Percentiles rank a stretch among this genome's conserved stretches.
Conservation (phyloP, 2,329 filamentous ascomycete genomes). For the Nigrospora oryzae region DNA sequence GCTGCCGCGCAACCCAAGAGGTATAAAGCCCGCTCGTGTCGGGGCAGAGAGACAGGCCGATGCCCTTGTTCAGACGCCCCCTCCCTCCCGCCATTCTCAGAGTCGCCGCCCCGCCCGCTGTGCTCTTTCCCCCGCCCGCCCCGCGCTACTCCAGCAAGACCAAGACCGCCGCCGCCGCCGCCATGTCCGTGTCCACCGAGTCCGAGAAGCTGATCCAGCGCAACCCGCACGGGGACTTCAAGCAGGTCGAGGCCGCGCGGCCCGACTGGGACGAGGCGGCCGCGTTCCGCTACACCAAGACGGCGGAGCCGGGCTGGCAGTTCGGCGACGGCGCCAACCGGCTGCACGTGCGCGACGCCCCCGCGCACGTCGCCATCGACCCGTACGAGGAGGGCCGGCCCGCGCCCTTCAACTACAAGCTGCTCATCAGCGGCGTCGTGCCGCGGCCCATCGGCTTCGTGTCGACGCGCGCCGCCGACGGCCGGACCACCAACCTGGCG, state of each 20-base stretch:
- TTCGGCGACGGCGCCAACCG: conserved; percentile 59
- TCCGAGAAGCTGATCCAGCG: conserved; percentile 3
- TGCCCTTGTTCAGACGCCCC: too few species aligned
- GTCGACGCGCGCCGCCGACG: conserved; percentile 49
- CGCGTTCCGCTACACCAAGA: conserved; percentile 51
- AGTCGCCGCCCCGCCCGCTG: too few species aligned
- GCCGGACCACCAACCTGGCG: conserved; percentile 60
- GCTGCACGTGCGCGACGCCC: conserved; percentile 16
- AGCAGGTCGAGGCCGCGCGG: conserved; percentile 58
- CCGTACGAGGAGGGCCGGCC: conserved; percentile 66
- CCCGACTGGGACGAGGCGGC: conserved; percentile 45
- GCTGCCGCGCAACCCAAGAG: too few species aligned
- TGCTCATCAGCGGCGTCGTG: conserved; percentile 75
- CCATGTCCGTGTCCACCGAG: conserved; percentile 2
- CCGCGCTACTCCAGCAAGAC: too few species aligned
- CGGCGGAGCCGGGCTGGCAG: conserved; percentile 56
- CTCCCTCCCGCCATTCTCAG: too few species aligned
- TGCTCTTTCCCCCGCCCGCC: too few species aligned
- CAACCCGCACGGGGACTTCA: conserved; percentile 61
- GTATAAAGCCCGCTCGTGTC: too few species aligned
- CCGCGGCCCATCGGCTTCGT: conserved; percentile 72
- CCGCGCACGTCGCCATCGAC: conserved; percentile 65
- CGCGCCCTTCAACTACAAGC: conserved; percentile 75
- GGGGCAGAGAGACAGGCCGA: too few species aligned
- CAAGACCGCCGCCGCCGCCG: neutral